Evolutionary conservation across 352 stramenopile genomes (phyloP).

Genomic region (Phytopythium litorale): DNA sequence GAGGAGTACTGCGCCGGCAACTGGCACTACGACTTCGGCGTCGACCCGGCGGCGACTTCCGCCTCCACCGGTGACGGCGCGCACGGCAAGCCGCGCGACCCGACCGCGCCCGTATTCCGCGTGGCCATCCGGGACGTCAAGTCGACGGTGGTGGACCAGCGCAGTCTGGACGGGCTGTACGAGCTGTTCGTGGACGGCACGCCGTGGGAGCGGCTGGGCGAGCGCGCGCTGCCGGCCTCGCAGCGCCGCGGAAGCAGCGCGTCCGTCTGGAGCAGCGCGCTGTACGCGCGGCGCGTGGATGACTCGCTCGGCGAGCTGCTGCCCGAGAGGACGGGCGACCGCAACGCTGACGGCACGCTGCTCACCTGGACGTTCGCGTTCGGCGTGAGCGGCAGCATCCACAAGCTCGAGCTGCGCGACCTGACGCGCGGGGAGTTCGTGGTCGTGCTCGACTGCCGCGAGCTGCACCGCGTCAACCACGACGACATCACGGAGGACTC

Average conservation of each 20-base stretch:
- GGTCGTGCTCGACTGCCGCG: conserved; percentile 67
- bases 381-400: conserved; percentile 62
- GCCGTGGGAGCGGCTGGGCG: conserved; percentile 60
- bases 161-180: conserved; percentile 67
- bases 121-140: conserved; percentile 76
- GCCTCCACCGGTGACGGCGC: conserved; percentile 18
- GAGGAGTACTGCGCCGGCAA: conserved; percentile 68
- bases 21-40: conserved; percentile 77
- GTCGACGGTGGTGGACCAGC: conserved; percentile 64
- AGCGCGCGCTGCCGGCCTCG: conserved; percentile 39
- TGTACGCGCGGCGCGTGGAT: conserved; percentile 71
- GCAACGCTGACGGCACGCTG: conserved; percentile 37
- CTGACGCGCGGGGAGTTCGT: conserved; percentile 66
- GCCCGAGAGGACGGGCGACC: conserved; percentile 32
- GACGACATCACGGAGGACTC: conserved; percentile 62
- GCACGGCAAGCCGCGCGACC: neutral
- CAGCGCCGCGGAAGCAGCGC: conserved; percentile 19
- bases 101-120: conserved; percentile 26
- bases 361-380: conserved; percentile 83
- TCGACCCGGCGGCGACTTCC: conserved; percentile 28
- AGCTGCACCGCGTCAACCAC: conserved; percentile 50
- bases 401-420: conserved; percentile 75
- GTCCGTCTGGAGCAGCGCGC: conserved; percentile 74
- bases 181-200: conserved; percentile 59
- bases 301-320: conserved; percentile 39